Evolutionary conservation across 192 early-diverging fungal genomes (phyloP).

Genomic region (Entomortierella chlamydospora): DNA sequence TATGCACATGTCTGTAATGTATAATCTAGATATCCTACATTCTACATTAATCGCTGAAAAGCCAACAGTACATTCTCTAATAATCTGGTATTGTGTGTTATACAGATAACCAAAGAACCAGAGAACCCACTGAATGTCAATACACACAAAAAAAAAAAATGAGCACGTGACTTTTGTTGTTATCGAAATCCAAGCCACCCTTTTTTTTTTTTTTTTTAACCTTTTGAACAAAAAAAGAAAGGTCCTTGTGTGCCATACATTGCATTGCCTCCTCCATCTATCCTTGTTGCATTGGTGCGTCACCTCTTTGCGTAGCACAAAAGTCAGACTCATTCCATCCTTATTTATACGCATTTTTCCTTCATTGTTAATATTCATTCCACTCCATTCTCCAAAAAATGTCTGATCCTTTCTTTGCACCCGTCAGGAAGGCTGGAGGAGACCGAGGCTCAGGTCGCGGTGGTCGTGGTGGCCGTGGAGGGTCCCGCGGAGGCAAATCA

Average conservation of each 20-base stretch:
- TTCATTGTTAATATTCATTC: conserved; percentile 1
- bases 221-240: background rate
- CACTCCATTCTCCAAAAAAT: background rate
- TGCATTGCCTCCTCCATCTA: background rate
- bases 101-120: no score
- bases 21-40: no score
- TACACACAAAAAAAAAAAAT: no score
- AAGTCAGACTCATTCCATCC: background rate
- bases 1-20: no score
- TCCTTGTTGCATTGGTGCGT: background rate
- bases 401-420: conserved; percentile 53
- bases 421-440: conserved; percentile 32
- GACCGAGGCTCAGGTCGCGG: background rate
- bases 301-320: background rate
- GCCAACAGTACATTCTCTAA: no score
- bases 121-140: no score
- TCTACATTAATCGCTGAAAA: no score
- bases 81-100: no score
- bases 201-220: conserved; percentile 14
- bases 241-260: background rate
- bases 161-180: background rate
- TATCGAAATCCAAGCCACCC: background rate
- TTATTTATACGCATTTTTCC: background rate
- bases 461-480: conserved; percentile 10
- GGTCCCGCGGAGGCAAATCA: conserved; percentile 8